Evolutionary conservation across 208 protist genomes (phyloP).

Genomic region (Trichomonas gallinae): DNA sequence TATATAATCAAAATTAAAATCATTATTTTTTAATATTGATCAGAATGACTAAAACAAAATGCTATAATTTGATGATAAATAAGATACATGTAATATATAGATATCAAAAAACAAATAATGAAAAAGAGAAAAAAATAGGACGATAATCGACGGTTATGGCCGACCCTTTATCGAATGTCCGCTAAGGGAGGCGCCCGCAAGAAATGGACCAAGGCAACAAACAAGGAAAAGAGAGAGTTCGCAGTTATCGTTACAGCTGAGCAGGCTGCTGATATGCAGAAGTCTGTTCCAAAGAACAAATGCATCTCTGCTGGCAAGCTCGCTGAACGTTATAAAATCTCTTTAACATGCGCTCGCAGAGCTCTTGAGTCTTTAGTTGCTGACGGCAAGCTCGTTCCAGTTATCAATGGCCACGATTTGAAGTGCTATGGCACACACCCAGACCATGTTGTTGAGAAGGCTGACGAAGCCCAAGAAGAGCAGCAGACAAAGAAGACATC

Average conservation of each 20-base stretch:
- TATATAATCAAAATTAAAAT: no score
- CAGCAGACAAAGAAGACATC: background rate
- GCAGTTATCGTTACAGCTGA: background rate
- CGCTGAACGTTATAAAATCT: background rate
- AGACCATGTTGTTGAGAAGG: background rate
- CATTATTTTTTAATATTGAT: no score
- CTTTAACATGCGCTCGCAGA: background rate
- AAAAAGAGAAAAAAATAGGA: no score
- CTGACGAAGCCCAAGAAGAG: background rate
- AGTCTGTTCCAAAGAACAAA: background rate
- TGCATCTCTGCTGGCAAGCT: background rate
- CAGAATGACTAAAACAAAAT: no score
- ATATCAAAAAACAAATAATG: no score
- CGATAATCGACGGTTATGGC: background rate
- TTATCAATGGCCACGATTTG: background rate
- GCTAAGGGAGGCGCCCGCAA: background rate
- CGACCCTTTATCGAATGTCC: background rate
- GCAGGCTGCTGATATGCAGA: background rate
- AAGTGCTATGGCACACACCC: background rate
- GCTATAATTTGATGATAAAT: no score
- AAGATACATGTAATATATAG: no score
- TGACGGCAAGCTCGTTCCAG: background rate
- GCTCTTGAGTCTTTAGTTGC: background rate
- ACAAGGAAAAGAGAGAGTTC: conserved; percentile 4
- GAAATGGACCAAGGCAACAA: conserved; percentile 19